A percentile compares a stretch with the other conserved stretches of the same genome.
phyloP scores from a whole-genome alignment of 495 filamentous ascomycete species.

The Neurospora africana region DNA sequence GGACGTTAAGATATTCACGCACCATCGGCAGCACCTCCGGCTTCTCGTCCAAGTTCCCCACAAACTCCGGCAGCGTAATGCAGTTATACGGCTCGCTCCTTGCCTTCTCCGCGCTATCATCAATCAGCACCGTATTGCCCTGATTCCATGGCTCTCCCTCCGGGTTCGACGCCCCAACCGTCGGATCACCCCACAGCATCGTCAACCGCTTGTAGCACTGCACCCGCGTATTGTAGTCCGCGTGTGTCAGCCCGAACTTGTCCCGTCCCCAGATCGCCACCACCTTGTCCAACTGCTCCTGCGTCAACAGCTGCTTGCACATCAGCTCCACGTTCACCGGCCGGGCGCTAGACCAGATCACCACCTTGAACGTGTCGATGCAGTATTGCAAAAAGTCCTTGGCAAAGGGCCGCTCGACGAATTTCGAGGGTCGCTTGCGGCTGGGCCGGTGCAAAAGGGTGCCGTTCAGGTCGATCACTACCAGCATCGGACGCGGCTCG shows the following conservation, averaged over 20 bases:
- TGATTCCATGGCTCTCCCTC: slow-evolving; percentile 53
- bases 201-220: slow-evolving; percentile 82
- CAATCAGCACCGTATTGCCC: slow-evolving; percentile 80
- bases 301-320: slow-evolving; percentile 41
- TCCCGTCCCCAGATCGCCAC: slow-evolving; percentile 75
- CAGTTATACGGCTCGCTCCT: slow-evolving; percentile 74
- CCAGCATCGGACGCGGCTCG: slow-evolving; percentile 43
- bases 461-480: slow-evolving; percentile 90
- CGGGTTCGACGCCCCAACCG: slow-evolving; percentile 37
- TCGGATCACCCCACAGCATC: slow-evolving; percentile 54
- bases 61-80: slow-evolving; percentile 69
- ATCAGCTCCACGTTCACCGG: slow-evolving; percentile 58
- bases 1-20: slow-evolving; percentile 37
- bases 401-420: slow-evolving; percentile 52
- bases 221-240: slow-evolving; percentile 57
- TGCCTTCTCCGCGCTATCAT: slow-evolving; percentile 74
- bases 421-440: slow-evolving; percentile 34
- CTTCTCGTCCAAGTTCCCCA: slow-evolving; percentile 27
- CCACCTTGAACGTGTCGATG: slow-evolving; percentile 57
- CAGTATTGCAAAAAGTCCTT: slow-evolving; percentile 55
- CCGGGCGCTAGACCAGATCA: slow-evolving; percentile 84
- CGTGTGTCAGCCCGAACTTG: slow-evolving; percentile 50
- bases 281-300: slow-evolving; percentile 32
- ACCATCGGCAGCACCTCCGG: slow-evolving; percentile 34
- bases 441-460: slow-evolving; percentile 66